Evolutionary conservation across 495 filamentous ascomycete genomes (phyloP).

Genomic region (Cercophora samala): DNA sequence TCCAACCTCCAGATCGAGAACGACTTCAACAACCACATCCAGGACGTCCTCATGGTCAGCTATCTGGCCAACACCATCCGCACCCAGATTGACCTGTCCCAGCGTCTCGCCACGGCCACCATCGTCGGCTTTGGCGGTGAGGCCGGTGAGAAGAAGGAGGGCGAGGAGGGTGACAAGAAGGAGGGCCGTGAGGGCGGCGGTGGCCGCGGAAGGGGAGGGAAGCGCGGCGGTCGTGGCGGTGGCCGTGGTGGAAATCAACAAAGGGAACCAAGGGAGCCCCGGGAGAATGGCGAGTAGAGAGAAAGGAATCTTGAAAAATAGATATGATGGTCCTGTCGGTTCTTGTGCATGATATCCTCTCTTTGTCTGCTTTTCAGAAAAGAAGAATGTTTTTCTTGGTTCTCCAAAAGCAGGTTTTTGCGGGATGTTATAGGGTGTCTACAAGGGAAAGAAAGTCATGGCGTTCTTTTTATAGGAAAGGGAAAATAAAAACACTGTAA

Average conservation of each 20-base stretch:
- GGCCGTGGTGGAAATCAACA: slow-evolving; percentile 40
- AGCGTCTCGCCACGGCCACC: slow-evolving; percentile 82
- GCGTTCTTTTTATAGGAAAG: not conserved
- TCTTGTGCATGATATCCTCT: slow-evolving; percentile 2
- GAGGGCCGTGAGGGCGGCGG: slow-evolving; percentile 36
- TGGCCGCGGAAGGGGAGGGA: slow-evolving; percentile 35
- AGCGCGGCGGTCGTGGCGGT: slow-evolving; percentile 40
- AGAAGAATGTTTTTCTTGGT: slow-evolving; percentile 1
- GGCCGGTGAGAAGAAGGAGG: slow-evolving; percentile 42
- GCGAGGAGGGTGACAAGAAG: slow-evolving; percentile 36
- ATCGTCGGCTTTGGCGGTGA: slow-evolving; percentile 62
- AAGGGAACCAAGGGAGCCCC: slow-evolving; percentile 42
- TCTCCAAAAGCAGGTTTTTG: not conserved
- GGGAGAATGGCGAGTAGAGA: slow-evolving; percentile 31
- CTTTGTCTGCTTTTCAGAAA: not conserved
- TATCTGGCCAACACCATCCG: slow-evolving; percentile 98
- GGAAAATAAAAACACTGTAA: not conserved
- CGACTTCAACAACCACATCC: slow-evolving; percentile 99
- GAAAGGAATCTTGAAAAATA: slow-evolving; percentile 16
- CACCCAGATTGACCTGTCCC: slow-evolving; percentile 96
- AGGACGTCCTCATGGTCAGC: slow-evolving; percentile 93
- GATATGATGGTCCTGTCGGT: not conserved
- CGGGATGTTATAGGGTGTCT: not conserved
- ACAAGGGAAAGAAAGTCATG: not conserved
- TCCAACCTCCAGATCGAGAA: slow-evolving; percentile 82